Evolutionary conservation across 208 protist genomes (phyloP), one percentile per base, ranked within the genome.

Genomic region (Crithidia expoeki): DNA sequence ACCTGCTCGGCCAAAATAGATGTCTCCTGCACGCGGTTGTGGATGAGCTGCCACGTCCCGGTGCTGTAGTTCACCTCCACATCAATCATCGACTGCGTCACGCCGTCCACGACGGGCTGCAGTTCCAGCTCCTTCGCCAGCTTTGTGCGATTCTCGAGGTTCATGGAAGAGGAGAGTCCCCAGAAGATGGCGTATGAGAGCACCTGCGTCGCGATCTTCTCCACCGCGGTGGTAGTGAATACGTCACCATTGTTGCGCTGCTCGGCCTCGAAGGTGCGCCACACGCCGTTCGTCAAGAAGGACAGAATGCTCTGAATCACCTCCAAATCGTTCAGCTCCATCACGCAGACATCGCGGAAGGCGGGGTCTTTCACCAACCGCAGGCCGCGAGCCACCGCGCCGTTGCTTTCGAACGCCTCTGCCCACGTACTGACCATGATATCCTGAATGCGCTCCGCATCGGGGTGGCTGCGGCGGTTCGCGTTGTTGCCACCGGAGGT

Each of bases 111-210:
- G 0, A 32, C 68, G 1, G 83, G 77, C 38, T 66, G 57, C 47
- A 94, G 58, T 16, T 46, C 80, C 19, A 97, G 80, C 34, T 90
- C 83, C 46, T 50, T 47, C 36, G 85, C 85, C 46, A 97, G 81
- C 46, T 81, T 76, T 42, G 58, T 60, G 46, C 96, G 88, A 42
- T 88, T 72, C 34, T 78, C 81, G 47, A 88, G 70, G 52, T 38
- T 71, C 42, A 94, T 77, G 32, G 85, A 71, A 0, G 98, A 95
- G 56, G 87, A 86, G 36, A 99, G 88, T 63, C 89, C 94, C 98
- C 98, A 99, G 57, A 99, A 85, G 16, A 99, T 68, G 1, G 98
- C 81, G 70, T 98, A 97, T 4, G 96, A 60, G 44, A 99, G 76
- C 61, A 93, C 76, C 50, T 52, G 32, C 50, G 19, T 23, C 6